These are phyloP conservation scores for Collybia sp. DNA, from an alignment of 768 basidiomycete species.

Conservation along the genomic window DNA sequence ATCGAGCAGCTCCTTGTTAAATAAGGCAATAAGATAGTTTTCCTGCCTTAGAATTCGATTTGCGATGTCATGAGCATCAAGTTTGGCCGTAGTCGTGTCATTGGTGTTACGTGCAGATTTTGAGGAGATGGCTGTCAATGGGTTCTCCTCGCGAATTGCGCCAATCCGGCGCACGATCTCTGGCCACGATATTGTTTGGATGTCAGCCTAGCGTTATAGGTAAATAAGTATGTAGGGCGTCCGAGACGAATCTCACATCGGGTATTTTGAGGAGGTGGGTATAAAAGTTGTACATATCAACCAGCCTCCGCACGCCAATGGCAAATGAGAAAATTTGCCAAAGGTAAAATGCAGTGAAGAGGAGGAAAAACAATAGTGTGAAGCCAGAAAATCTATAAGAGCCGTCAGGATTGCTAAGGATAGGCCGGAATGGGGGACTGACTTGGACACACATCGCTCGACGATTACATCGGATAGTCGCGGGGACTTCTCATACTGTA, in stretches of 20 bases:
- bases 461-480: constrained; percentile 81
- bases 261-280: constrained; percentile 91
- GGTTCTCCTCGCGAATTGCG: constrained; percentile 88
- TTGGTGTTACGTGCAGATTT: constrained; percentile 42
- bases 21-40: constrained; percentile 96
- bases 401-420: constrained; percentile 1
- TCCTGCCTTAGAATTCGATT: constrained; percentile 98
- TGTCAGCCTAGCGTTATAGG: constrained; percentile 66
- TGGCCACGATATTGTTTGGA: constrained; percentile 96
- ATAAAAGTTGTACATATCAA: constrained; percentile 96
- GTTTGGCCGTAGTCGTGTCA: constrained; percentile 72
- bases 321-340: constrained; percentile 86
- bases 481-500: constrained; percentile 62
- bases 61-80: constrained; percentile 97
- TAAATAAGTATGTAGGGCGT: constrained; percentile 6
- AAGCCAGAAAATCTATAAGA: constrained; percentile 77
- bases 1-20: constrained; percentile 95
- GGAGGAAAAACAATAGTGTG: constrained; percentile 76
- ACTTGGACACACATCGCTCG: constrained; percentile 81
- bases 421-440: constrained; percentile 17
- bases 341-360: constrained; percentile 82
- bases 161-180: constrained; percentile 90
- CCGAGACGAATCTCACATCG: constrained; percentile 55
- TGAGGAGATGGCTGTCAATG: constrained; percentile 82
- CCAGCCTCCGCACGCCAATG: constrained; percentile 68